A percentile compares a stretch with the other conserved stretches of the same genome.
These are phyloP conservation scores for Cladosporium oxysporum DNA, from an alignment of 2,329 filamentous ascomycete genomes.

Conservation along the genomic window DNA sequence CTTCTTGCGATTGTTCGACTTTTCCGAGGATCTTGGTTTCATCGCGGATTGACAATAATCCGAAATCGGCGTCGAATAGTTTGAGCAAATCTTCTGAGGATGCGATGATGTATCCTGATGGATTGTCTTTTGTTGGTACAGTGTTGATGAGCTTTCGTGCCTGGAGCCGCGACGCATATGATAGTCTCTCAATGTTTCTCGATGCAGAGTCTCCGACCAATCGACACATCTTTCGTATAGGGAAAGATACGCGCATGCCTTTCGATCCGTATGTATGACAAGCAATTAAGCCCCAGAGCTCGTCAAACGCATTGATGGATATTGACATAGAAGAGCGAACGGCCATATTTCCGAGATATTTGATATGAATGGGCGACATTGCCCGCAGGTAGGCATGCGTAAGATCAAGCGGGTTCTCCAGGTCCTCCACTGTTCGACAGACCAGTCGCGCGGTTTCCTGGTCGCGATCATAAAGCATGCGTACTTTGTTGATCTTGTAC, in stretches of 20 bases:
- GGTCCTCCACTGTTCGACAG: conserved; percentile 71
- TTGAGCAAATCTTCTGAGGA: conserved; percentile 83
- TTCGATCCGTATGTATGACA: conserved; percentile 77
- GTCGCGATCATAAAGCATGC: conserved; percentile 82
- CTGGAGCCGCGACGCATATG: conserved; percentile 80
- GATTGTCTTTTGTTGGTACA: conserved; percentile 75
- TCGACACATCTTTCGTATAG: conserved; percentile 88
- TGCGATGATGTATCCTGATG: conserved; percentile 85
- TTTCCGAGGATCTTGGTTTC: conserved; percentile 84
- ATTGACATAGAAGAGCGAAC: conserved; percentile 95
- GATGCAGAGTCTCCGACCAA: conserved; percentile 84
- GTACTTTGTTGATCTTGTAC: conserved; percentile 87
- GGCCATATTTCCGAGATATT: conserved; percentile 85
- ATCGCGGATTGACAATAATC: conserved; percentile 78
- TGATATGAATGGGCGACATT: conserved; percentile 87
- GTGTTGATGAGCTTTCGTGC: conserved; percentile 88
- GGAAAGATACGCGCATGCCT: conserved; percentile 90
- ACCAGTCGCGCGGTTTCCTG: conserved; percentile 78
- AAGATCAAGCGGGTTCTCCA: conserved; percentile 76
- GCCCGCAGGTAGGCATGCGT: conserved; percentile 82
- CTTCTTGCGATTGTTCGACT: conserved; percentile 76
- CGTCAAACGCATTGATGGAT: conserved; percentile 81
- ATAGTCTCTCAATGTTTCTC: conserved; percentile 82
- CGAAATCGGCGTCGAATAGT: conserved; percentile 85
- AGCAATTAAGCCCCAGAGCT: conserved; percentile 85